Evolutionary conservation across 2,329 filamentous ascomycete genomes (phyloP).

Genomic region (Penicillium fuscoglaucum): DNA sequence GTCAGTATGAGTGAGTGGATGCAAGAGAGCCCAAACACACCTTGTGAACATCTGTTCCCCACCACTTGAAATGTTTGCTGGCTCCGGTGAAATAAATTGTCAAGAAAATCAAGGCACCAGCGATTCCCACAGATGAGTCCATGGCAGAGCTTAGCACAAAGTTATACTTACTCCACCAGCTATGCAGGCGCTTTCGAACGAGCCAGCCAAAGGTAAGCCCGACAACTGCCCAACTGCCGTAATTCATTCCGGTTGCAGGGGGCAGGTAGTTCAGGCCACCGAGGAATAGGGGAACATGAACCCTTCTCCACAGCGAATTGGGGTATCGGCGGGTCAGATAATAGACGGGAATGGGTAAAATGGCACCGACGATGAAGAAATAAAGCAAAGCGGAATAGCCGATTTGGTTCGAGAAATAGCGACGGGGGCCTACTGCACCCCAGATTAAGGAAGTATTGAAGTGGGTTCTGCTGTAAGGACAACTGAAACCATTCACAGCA

Average conservation of each 20-base stretch:
- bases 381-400: conserved; percentile 64
- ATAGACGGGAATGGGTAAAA: conserved; percentile 60
- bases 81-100: conserved; percentile 29
- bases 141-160: conserved; percentile 69
- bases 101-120: conserved; percentile 31
- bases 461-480: conserved; percentile 56
- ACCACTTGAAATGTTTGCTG: conserved; percentile 26
- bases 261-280: conserved; percentile 62
- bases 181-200: conserved; percentile 59
- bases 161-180: conserved; percentile 74
- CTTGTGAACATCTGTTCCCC: conserved; percentile 30
- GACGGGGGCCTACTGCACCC: conserved; percentile 67
- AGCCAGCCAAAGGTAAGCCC: conserved; percentile 65
- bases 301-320: conserved; percentile 60
- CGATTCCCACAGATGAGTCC: conserved; percentile 45
- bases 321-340: conserved; percentile 59
- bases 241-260: conserved; percentile 67
- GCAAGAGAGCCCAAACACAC: conserved; percentile 6
- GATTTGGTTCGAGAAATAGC: conserved; percentile 62
- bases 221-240: conserved; percentile 66
- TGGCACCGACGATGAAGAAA: conserved; percentile 67
- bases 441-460: conserved; percentile 69
- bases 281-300: conserved; percentile 65
- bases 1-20: conserved; percentile 1
- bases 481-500: conserved; percentile 58